phyloP scores from a whole-genome alignment of 2,329 filamentous ascomycete genomes.

The Fusarium xyrophilum region DNA sequence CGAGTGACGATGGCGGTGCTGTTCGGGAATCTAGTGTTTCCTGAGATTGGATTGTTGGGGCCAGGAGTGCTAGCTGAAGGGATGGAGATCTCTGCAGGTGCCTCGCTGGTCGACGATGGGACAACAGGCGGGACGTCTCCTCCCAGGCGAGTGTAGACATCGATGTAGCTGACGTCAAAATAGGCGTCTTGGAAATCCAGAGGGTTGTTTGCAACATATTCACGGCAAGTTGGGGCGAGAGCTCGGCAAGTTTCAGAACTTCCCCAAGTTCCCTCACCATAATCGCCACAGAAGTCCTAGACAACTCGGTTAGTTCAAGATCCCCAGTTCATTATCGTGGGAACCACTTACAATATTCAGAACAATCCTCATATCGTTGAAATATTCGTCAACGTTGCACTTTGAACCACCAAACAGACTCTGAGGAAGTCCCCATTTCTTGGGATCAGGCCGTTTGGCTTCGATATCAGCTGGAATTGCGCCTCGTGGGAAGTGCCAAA shows the following conservation, averaged over 20 bases:
- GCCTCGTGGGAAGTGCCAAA: conserved; percentile 79
- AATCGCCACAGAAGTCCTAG: conserved; percentile 77
- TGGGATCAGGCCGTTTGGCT: conserved; percentile 65
- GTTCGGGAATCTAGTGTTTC: background rate
- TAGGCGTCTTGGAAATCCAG: conserved; percentile 51
- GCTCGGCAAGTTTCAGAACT: conserved; percentile 48
- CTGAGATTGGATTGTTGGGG: background rate
- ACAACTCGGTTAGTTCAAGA: background rate
- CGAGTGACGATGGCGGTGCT: background rate
- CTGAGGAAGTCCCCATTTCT: conserved; percentile 71
- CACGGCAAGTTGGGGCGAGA: conserved; percentile 53
- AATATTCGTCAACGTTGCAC: conserved; percentile 72
- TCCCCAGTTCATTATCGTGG: background rate
- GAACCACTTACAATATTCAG: conserved; percentile 65
- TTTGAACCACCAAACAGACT: conserved; percentile 69
- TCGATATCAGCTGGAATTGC: conserved; percentile 71
- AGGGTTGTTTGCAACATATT: conserved; percentile 57
- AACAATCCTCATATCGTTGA: conserved; percentile 73
- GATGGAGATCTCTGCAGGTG: background rate
- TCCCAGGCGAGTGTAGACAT: conserved; percentile 49
- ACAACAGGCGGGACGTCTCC: conserved; percentile 7
- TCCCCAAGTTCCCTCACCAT: conserved; percentile 62
- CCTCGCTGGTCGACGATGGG: background rate
- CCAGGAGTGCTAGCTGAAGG: background rate
- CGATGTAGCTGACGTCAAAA: conserved; percentile 64